phyloP scores from a whole-genome alignment of 2,329 filamentous ascomycete species.

The Cladosporium sphaerospermum region DNA sequence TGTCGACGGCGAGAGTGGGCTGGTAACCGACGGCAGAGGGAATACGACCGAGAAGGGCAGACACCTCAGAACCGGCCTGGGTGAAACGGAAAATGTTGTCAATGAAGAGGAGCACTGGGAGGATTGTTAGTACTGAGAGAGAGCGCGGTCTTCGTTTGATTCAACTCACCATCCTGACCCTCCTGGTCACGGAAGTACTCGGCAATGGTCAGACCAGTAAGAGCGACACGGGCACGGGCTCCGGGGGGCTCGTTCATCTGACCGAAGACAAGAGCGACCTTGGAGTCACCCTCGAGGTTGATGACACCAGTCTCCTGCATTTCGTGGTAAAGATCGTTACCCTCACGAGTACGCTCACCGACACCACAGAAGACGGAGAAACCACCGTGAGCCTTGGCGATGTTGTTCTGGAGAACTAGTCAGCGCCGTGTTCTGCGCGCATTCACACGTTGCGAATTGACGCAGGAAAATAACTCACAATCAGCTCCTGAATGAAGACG shows the following conservation, averaged over 20 bases:
- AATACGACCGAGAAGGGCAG: constrained; percentile 97
- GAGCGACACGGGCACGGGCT: constrained; percentile 98
- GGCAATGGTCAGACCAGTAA: constrained; percentile 62
- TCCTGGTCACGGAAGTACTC: constrained; percentile 76
- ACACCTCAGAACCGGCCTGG: constrained; percentile 99
- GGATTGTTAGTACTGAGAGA: constrained; percentile 9
- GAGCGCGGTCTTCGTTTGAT: background rate
- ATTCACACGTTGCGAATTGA: background rate
- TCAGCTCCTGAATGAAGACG: constrained; percentile 99
- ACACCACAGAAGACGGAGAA: constrained; percentile 99
- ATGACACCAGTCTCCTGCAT: constrained; percentile 99
- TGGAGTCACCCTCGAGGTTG: constrained; percentile 97
- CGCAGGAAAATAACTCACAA: constrained; percentile 51
- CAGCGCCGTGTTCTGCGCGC: background rate
- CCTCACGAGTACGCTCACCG: constrained; percentile 99
- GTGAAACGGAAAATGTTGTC: constrained; percentile 99
- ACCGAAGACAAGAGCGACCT: constrained; percentile 98
- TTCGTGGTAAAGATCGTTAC: constrained; percentile 99
- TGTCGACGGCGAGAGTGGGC: constrained; percentile 95
- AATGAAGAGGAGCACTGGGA: constrained; percentile 89
- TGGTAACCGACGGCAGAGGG: constrained; percentile 99
- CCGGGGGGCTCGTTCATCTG: constrained; percentile 99
- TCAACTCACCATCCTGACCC: constrained; percentile 14
- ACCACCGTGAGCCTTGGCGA: constrained; percentile 99
- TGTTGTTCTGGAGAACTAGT: constrained; percentile 71